phyloP scores from a whole-genome alignment of 352 stramenopile species.

The Thalassiosira hispida region DNA sequence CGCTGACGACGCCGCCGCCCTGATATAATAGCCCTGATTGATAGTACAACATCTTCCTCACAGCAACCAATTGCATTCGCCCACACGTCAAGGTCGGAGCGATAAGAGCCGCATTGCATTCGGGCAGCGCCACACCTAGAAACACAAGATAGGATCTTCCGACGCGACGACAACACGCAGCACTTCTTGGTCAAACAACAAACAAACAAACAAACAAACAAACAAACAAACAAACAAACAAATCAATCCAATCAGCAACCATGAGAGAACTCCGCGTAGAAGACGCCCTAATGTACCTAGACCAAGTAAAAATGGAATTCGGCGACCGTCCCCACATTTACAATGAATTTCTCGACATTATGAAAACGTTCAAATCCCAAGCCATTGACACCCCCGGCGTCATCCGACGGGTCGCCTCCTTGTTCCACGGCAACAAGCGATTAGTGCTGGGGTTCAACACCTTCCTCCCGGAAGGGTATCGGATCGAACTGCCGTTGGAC shows the following conservation, averaged over 20 bases:
- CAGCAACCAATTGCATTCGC: too few relatives aligned
- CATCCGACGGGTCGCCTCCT: constrained; percentile 96
- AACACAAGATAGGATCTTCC: too few relatives aligned
- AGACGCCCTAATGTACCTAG: constrained; percentile 98
- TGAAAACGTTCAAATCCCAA: constrained; percentile 99
- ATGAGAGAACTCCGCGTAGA: constrained; percentile 92
- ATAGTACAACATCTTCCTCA: too few relatives aligned
- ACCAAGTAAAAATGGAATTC: constrained; percentile 99
- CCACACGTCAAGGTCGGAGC: too few relatives aligned
- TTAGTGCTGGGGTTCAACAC: constrained; percentile 99
- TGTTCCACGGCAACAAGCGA: constrained; percentile 98
- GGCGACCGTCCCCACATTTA: constrained; percentile 99
- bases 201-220: neutral
- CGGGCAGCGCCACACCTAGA: too few relatives aligned
- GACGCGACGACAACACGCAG: neutral
- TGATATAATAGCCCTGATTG: too few relatives aligned
- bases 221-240: neutral
- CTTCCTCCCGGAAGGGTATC: constrained; percentile 95
- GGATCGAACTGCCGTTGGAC: constrained; percentile 87
- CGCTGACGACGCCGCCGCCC: too few relatives aligned
- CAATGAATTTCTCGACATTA: constrained; percentile 99
- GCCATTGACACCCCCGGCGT: constrained; percentile 98
- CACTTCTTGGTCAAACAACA: neutral
- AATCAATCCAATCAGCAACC: constrained; percentile 5
- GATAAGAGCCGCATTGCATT: too few relatives aligned